Percentiles rank a stretch among this genome's conserved stretches.
Conservation (phyloP, 768 basidiomycete genomes). For the Amanita pseudoporphyria region DNA sequence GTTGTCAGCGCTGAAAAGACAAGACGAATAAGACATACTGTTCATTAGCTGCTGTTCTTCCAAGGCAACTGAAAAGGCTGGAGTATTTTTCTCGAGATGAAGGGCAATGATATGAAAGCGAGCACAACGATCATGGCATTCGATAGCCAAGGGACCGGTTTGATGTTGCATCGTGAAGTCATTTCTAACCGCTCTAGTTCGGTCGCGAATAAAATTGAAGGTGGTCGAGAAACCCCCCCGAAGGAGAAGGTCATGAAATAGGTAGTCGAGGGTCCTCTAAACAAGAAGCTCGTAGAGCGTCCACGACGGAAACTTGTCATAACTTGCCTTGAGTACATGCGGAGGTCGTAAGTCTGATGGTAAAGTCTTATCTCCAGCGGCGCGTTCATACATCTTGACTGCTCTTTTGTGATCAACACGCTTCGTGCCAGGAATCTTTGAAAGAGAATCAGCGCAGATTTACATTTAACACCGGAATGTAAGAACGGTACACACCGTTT, state of each 20-base stretch:
- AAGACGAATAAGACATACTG: constrained; percentile 40
- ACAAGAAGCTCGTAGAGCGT: constrained; percentile 6
- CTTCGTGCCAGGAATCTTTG: constrained; percentile 72
- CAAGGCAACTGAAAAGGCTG: constrained; percentile 51
- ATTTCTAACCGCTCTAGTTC: constrained; percentile 80
- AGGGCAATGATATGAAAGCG: constrained; percentile 87
- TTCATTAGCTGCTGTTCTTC: constrained; percentile 91
- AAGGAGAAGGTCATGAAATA: constrained; percentile 76
- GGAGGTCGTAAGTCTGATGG: constrained; percentile 93
- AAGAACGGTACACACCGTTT: constrained; percentile 57
- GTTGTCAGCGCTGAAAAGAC: background rate
- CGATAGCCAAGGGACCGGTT: constrained; percentile 67
- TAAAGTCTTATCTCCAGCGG: constrained; percentile 83
- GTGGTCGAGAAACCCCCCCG: constrained; percentile 59
- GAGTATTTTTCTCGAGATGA: constrained; percentile 49
- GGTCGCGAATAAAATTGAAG: constrained; percentile 84
- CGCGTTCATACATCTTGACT: constrained; percentile 93
- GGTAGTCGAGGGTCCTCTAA: constrained; percentile 84
- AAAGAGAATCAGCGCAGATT: constrained; percentile 30
- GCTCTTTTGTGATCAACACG: constrained; percentile 79
- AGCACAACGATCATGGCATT: constrained; percentile 89
- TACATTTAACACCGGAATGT: constrained; percentile 14
- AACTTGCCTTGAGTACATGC: constrained; percentile 58
- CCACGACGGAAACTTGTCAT: background rate
- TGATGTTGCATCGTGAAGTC: constrained; percentile 93